Conservation (phyloP, 169 alveolate species). For the Plasmodium ovale region DNA sequence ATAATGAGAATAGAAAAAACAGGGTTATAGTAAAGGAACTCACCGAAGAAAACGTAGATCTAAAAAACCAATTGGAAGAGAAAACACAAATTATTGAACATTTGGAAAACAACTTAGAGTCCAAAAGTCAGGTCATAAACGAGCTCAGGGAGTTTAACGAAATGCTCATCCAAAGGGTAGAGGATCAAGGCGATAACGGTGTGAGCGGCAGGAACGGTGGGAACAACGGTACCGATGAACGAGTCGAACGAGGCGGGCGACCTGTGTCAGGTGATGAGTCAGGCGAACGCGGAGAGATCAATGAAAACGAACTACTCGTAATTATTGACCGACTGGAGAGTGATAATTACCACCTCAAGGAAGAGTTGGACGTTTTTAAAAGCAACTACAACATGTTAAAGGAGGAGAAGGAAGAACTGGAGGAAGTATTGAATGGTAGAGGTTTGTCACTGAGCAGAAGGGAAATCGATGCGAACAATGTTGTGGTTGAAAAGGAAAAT, state of each 20-base stretch:
- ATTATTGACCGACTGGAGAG: constrained; percentile 41
- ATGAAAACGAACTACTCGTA: constrained; percentile 38
- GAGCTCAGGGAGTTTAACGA: constrained; percentile 66
- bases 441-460: constrained; percentile 36
- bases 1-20: constrained; percentile 48
- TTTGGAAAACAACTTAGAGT: constrained; percentile 18
- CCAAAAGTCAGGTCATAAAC: constrained; percentile 17
- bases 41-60: constrained; percentile 27
- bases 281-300: not conserved
- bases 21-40: constrained; percentile 21
- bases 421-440: constrained; percentile 37
- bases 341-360: constrained; percentile 46
- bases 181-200: not conserved
- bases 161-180: constrained; percentile 22
- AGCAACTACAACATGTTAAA: constrained; percentile 35
- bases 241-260: not conserved
- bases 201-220: not conserved
- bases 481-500: constrained; percentile 45
- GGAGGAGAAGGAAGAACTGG: constrained; percentile 49
- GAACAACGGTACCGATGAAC: not conserved
- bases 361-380: constrained; percentile 53
- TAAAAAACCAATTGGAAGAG: constrained; percentile 27
- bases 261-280: not conserved
- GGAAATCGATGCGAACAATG: constrained; percentile 53
- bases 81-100: constrained; percentile 29